Base-by-base conservation (phyloP, 768 basidiomycete genomes). In the Boletellus ananiceps region DNA sequence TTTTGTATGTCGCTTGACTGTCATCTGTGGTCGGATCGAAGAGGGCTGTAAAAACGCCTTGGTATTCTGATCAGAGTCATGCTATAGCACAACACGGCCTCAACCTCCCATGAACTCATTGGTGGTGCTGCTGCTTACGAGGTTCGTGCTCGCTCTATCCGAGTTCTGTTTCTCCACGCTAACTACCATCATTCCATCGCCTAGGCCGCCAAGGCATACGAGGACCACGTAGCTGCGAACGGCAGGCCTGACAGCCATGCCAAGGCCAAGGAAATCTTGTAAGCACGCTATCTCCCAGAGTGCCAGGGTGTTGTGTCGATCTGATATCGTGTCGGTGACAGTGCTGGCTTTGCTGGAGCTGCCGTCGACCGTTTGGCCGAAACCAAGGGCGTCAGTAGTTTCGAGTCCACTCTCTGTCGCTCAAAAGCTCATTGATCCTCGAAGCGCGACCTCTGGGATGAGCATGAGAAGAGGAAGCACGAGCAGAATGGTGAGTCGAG, bases 201-300 rank as follows among this genome's bases (percentile, higher is more conserved):
- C 21, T 25, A 63, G 63, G 54, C 46, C 36, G 7, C 41, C 21
- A 61, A 59, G 41, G 44, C 49, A 2, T 64, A 59, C 19, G 59
- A 64, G 50, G 1, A 61, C 0, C 61, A 61, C 32, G 0, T 23
- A 1, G 51, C 43, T 1, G 1, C 0, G n/a, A 52, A 61, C 1
- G 64, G 63, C 29, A 15, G 50, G n/a, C 64, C 61, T 27, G 47
- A 47, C 12, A 34, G 1, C 6, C 61, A 66, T 13, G 61, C 61
- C 29, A 6, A 38, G 46, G 63, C 64, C 37, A 57, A 66, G 40
- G 53, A 61, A 16, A 0, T 65, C 15, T 0, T 56, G 62, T 59
- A 25, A 47, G 62, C n/a, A 18, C n/a, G 6, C 8, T 5, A 4
- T 3, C 39, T 40, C 18, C 2, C 21, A 1, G 13, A 42, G 21